Conservation (phyloP, 2,329 filamentous ascomycete species). For the Claviceps digitariae region DNA sequence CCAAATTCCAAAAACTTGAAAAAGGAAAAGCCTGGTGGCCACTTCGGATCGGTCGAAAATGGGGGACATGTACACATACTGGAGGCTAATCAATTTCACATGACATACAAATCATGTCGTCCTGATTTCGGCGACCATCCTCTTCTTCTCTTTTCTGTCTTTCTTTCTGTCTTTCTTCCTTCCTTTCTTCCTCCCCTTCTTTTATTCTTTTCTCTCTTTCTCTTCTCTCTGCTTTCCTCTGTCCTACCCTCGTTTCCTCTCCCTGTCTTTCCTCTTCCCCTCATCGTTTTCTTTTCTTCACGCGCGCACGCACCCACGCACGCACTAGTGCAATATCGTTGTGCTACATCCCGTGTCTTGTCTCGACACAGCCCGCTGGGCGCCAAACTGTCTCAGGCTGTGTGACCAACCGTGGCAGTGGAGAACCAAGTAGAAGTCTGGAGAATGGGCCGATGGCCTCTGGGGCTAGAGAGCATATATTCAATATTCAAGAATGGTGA, state of each 20-base stretch:
- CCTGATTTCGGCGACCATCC: neutral
- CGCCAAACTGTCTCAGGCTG: slow-evolving; percentile 1
- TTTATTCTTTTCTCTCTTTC: neutral
- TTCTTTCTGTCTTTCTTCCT: neutral
- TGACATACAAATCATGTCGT: neutral
- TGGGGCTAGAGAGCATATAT: neutral
- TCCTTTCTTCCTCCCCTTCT: neutral
- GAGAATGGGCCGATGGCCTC: neutral
- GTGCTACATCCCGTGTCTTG: neutral
- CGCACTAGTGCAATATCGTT: neutral
- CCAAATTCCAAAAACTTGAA: too few relatives aligned
- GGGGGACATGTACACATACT: too few relatives aligned
- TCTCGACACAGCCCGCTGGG: neutral
- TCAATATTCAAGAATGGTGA: neutral
- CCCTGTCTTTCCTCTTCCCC: neutral
- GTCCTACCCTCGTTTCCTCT: neutral
- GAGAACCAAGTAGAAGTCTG: neutral
- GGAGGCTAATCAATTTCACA: neutral
- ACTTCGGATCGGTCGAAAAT: neutral
- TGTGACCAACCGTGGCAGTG: neutral
- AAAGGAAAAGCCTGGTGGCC: neutral
- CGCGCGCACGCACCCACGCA: neutral
- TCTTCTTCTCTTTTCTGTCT: neutral
- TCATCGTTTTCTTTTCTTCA: neutral
- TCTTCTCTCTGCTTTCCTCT: neutral